Evolutionary conservation across 176 grass and related monocot species (phyloP).

Genomic region (Chloris gayana): DNA sequence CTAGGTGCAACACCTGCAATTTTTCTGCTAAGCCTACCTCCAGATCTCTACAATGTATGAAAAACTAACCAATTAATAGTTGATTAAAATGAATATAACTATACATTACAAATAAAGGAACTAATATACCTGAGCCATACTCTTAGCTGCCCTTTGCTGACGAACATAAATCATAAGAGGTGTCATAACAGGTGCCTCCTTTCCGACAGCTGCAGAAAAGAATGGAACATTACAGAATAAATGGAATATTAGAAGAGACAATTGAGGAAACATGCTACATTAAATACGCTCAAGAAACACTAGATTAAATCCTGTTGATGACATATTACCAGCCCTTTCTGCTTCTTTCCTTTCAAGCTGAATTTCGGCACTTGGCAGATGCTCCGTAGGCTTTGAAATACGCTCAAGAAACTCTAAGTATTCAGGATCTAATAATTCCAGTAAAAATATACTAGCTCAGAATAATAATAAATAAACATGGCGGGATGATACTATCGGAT

Average conservation of each 20-base stretch:
- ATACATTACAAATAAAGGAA: neutral
- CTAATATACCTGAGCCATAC: slow-evolving; percentile 62
- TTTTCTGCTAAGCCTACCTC: slow-evolving; percentile 76
- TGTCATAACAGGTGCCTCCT: slow-evolving; percentile 81
- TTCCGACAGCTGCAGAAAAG: slow-evolving; percentile 66
- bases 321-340: slow-evolving; percentile 78
- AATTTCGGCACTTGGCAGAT: slow-evolving; percentile 98
- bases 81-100: slow-evolving; percentile 22
- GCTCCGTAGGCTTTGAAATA: slow-evolving; percentile 82
- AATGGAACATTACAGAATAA: slow-evolving; percentile 22
- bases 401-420: slow-evolving; percentile 91
- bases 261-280: slow-evolving; percentile 19
- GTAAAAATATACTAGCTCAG: slow-evolving; percentile 11
- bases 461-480: slow-evolving; percentile 31
- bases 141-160: slow-evolving; percentile 91
- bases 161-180: slow-evolving; percentile 93
- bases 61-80: neutral
- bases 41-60: slow-evolving; percentile 63
- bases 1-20: slow-evolving; percentile 58
- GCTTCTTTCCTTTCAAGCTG: slow-evolving; percentile 99
- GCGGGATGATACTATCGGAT: neutral
- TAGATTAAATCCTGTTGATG: slow-evolving; percentile 9
- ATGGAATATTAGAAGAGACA: slow-evolving; percentile 19
- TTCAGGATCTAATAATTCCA: slow-evolving; percentile 74
- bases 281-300: no score